Conservation (phyloP, 805 yeast species). For the Metschnikowia anglica region DNA sequence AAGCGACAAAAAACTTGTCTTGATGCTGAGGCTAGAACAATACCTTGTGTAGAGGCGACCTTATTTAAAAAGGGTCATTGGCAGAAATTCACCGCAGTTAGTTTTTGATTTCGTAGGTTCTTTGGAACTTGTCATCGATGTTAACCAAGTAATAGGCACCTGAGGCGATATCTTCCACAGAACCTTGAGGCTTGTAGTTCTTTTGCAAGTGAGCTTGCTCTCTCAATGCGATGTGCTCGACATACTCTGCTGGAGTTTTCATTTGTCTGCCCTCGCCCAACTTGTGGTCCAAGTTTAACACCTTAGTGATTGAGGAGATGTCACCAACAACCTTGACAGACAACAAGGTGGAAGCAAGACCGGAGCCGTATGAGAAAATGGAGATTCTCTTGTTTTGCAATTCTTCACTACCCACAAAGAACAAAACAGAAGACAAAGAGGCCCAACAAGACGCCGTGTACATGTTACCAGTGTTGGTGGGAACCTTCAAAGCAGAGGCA, state of each 20-base stretch:
- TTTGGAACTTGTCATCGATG: slow-evolving; percentile 85
- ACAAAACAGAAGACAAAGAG: slow-evolving; percentile 77
- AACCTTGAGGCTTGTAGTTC: slow-evolving; percentile 75
- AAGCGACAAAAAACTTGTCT: too few relatives aligned
- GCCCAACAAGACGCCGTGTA: slow-evolving; percentile 94
- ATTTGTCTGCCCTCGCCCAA: slow-evolving; percentile 61
- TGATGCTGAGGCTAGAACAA: too few relatives aligned
- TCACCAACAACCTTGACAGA: slow-evolving; percentile 82
- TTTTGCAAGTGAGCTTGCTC: slow-evolving; percentile 87
- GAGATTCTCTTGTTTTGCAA: slow-evolving; percentile 86
- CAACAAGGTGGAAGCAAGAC: slow-evolving; percentile 88
- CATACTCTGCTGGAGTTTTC: slow-evolving; percentile 77
- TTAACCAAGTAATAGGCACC: slow-evolving; percentile 84
- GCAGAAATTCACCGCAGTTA: too few relatives aligned
- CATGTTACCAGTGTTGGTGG: slow-evolving; percentile 98
- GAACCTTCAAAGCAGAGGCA: slow-evolving; percentile 75
- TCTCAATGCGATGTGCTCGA: slow-evolving; percentile 77
- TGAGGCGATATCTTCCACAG: slow-evolving; percentile 62
- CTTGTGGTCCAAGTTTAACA: slow-evolving; percentile 65
- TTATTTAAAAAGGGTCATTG: too few relatives aligned
- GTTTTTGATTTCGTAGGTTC: slow-evolving; percentile 67
- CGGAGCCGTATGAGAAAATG: slow-evolving; percentile 96
- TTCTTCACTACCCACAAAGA: slow-evolving; percentile 68
- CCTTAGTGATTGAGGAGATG: slow-evolving; percentile 60
- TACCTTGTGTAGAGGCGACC: too few relatives aligned